Base-by-base conservation (phyloP, 768 basidiomycete species). In the Podaxis rugospora region DNA sequence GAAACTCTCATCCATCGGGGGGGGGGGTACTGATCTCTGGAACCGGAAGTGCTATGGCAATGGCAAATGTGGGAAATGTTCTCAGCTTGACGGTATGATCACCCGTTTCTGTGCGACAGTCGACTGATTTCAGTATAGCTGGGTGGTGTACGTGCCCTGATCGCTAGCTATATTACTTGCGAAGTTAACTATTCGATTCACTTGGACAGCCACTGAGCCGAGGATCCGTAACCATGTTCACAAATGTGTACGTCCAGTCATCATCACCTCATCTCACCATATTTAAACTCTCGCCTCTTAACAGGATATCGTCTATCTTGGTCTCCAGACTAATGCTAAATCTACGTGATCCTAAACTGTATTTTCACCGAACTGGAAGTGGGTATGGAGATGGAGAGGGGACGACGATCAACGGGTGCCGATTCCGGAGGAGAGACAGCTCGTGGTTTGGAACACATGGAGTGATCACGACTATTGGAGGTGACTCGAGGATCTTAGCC, bases 321-420 rank as follows among this genome's bases (percentile, higher is more conserved):
- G 62, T 66, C 18, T 67, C 68, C 1, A 58, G 68, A 28, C 56
- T 69, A 18, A 65, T 66, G 66, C 59, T 72, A 51, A 66, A 72
- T 42, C 61, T 69, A 16, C 65, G 66, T 16, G 64, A 63, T 40
- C 69, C 68, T 5, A 78, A 67, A n/a, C 51, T 64, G 3, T 21
- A 37, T n/a, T 37, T 53, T 9, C 4, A 42, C 36, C 37, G 9
- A 25, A 56, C 50, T n/a, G 18, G 42, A 37, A 35, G 40, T 32
- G n/a, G 16, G 1, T 4, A 57, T 10, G 32, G 35, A 40, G 3
- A 35, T 4, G 40, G 9, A 13, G 27, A 28, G 7, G 25, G 13
- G 14, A 42, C 55, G 14, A 55, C 40, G 23, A 44, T 44, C 16
- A 55, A 32, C n/a, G 40, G 23, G 11, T 7, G 2, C 25, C 42